Conservation (phyloP, 1,139 yeast species). For the Pneumocystis carinii region DNA sequence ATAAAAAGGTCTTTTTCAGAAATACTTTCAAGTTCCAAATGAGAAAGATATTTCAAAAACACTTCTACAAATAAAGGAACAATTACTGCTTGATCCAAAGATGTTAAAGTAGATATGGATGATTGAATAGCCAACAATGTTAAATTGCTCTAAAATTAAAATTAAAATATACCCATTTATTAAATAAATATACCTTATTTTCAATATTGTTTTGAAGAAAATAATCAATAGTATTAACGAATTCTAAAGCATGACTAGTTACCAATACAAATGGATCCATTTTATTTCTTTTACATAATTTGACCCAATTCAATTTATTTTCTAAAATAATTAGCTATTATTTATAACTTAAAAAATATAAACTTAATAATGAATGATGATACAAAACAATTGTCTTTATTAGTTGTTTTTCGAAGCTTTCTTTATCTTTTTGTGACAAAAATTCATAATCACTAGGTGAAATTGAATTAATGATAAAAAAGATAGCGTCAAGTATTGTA, state of each 20-base stretch:
- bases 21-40: conserved; percentile 20
- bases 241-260: conserved; percentile 25
- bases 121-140: conserved; percentile 35
- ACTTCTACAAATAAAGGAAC: conserved; percentile 36
- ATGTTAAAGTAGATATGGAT: conserved; percentile 51
- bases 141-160: background rate
- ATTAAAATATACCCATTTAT: background rate
- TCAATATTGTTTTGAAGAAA: conserved; percentile 16
- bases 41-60: conserved; percentile 27
- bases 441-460: conserved; percentile 1
- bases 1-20: conserved; percentile 31
- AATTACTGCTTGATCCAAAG: conserved; percentile 50
- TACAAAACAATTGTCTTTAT: conserved; percentile 37
- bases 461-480: background rate
- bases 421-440: conserved; percentile 18
- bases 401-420: conserved; percentile 30
- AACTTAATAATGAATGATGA: conserved; percentile 31
- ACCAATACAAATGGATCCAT: conserved; percentile 55
- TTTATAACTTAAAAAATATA: conserved; percentile 28
- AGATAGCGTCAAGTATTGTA: conserved; percentile 31
- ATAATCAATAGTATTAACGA: conserved; percentile 26
- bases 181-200: conserved; percentile 1
- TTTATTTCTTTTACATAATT: conserved; percentile 45
- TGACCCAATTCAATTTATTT: conserved; percentile 43
- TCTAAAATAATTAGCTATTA: background rate